A percentile compares a stretch with the other conserved stretches of the same genome.
Conservation (phyloP, 768 basidiomycete species). For the Chalciporus pseudorubinellus region DNA sequence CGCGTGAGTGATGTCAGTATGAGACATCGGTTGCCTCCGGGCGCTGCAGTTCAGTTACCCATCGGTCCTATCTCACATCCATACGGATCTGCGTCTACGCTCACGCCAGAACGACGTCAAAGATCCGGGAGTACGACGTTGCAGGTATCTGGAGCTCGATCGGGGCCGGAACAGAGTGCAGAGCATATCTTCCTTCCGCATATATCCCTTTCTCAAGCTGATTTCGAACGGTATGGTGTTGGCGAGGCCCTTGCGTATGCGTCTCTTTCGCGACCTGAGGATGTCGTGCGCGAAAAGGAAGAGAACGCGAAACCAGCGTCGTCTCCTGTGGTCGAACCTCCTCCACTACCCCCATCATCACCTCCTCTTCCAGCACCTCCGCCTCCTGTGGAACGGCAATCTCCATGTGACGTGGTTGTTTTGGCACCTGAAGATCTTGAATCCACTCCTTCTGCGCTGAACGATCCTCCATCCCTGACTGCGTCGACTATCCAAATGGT, state of each 20-base stretch:
- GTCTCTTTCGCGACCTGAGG: slow-evolving; percentile 14
- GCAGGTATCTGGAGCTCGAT: background rate
- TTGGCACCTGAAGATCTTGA: slow-evolving; percentile 40
- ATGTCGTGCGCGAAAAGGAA: background rate
- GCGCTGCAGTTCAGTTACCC: slow-evolving; percentile 18
- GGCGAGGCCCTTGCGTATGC: slow-evolving; percentile 61
- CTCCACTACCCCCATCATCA: background rate
- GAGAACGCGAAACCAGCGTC: background rate
- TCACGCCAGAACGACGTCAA: background rate
- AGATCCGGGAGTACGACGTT: background rate
- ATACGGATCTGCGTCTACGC: slow-evolving; percentile 12
- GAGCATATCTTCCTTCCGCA: slow-evolving; percentile 10
- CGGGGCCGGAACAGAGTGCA: background rate
- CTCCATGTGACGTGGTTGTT: background rate
- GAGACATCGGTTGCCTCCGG: slow-evolving; percentile 39
- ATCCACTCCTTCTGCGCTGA: slow-evolving; percentile 3
- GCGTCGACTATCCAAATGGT: slow-evolving; percentile 37
- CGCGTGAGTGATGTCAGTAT: slow-evolving; percentile 30
- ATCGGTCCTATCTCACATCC: slow-evolving; percentile 31
- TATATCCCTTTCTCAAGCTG: slow-evolving; percentile 25
- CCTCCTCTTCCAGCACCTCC: background rate
- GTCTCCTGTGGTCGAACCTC: background rate
- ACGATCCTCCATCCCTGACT: slow-evolving; percentile 26
- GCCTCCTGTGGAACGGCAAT: background rate
- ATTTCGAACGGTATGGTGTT: slow-evolving; percentile 54